Evolutionary conservation across 2,329 filamentous ascomycete species (phyloP).

Genomic region (Talaromyces funiculosus): DNA sequence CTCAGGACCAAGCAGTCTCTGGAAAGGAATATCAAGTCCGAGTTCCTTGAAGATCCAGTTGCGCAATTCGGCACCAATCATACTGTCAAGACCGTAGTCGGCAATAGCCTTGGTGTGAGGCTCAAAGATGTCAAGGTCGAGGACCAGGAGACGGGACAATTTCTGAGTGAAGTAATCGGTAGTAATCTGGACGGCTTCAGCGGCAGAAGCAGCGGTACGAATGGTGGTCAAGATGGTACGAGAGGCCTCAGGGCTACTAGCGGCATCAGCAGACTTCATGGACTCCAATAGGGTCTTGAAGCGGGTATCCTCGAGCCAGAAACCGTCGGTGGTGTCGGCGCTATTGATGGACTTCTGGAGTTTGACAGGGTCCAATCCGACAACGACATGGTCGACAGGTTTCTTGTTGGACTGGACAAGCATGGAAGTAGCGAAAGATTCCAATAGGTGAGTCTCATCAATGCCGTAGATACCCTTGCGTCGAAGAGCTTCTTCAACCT

Average conservation of each 20-base stretch:
- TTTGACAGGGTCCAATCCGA: slow-evolving; percentile 2
- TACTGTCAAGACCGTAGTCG: slow-evolving; percentile 21
- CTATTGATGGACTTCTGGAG: background rate
- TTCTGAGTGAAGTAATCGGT: background rate
- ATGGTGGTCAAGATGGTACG: background rate
- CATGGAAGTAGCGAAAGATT: background rate
- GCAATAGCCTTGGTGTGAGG: background rate
- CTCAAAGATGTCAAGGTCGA: background rate
- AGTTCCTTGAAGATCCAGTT: slow-evolving; percentile 18
- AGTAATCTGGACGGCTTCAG: background rate
- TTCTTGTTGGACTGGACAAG: background rate
- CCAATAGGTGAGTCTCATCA: slow-evolving; percentile 3
- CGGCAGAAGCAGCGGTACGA: background rate
- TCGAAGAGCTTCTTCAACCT: slow-evolving; percentile 7
- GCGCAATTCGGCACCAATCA: slow-evolving; percentile 24
- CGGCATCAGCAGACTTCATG: background rate
- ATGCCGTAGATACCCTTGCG: slow-evolving; percentile 8
- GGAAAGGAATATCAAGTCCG: slow-evolving; percentile 19
- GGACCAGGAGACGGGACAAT: background rate
- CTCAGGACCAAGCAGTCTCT: slow-evolving; percentile 1
- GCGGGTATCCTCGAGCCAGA: slow-evolving; percentile 5
- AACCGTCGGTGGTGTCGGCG: background rate
- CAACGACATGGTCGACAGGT: background rate
- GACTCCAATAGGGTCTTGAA: background rate
- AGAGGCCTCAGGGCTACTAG: background rate